Conservation (phyloP, 305 asterid species). For the Solanum hybrid region DNA sequence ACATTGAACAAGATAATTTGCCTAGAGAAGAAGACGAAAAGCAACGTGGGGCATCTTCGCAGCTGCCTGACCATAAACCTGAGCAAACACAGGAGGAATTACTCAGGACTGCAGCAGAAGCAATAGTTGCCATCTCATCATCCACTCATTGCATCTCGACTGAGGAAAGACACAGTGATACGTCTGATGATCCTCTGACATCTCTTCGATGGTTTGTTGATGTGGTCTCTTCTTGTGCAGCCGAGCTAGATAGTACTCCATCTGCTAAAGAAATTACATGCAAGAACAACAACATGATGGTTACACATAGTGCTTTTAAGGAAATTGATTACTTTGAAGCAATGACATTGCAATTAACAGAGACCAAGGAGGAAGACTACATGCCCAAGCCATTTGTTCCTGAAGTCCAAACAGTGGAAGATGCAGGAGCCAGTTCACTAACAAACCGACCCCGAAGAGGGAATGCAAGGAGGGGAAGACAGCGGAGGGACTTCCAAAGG, state of each 20-base stretch:
- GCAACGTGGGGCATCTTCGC: conserved; percentile 18
- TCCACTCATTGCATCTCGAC: conserved; percentile 19
- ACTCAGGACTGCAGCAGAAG: conserved; percentile 55
- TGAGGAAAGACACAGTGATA: not conserved
- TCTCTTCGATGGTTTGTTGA: conserved; percentile 57
- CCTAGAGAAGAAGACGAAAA: conserved; percentile 17
- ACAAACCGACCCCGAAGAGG: conserved; percentile 58
- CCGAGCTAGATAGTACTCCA: conserved; percentile 16
- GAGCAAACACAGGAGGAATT: conserved; percentile 32
- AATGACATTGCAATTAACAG: conserved; percentile 57
- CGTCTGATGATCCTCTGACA: conserved; percentile 35
- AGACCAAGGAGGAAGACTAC: conserved; percentile 65
- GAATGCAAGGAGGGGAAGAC: conserved; percentile 87
- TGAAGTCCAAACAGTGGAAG: conserved; percentile 40
- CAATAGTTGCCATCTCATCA: conserved; percentile 52
- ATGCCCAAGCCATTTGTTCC: conserved; percentile 64
- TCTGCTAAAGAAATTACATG: conserved; percentile 17
- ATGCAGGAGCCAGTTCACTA: conserved; percentile 25
- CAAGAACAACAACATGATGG: conserved; percentile 6
- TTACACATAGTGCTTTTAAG: conserved; percentile 16
- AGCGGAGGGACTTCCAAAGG: conserved; percentile 80
- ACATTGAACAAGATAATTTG: conserved; percentile 41
- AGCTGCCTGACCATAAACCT: not conserved
- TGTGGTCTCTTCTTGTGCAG: conserved; percentile 25
- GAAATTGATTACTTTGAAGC: conserved; percentile 79